Evolutionary conservation across 495 filamentous ascomycete genomes (phyloP).

Genomic region (Cercophora scortea): DNA sequence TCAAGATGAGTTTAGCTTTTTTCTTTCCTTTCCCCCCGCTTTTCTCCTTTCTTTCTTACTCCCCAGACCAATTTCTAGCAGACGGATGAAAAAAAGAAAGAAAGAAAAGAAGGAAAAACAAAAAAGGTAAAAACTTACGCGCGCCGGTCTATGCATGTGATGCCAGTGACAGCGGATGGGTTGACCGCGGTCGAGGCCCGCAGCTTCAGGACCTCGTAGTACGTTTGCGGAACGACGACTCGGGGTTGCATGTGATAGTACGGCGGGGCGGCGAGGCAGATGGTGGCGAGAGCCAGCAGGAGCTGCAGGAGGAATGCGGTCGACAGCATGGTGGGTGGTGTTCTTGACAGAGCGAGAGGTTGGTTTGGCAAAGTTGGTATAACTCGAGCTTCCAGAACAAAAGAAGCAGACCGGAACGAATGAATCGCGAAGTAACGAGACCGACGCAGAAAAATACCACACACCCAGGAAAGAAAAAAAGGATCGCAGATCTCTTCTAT

Average conservation of each 20-base stretch:
- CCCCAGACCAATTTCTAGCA: too few relatives aligned
- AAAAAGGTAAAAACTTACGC: slow-evolving; percentile 20
- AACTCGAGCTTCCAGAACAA: not conserved
- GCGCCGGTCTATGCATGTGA: slow-evolving; percentile 26
- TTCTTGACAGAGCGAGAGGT: not conserved
- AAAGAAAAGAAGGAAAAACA: too few relatives aligned
- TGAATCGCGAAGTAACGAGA: not conserved
- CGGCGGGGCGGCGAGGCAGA: slow-evolving; percentile 10
- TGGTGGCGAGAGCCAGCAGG: slow-evolving; percentile 4
- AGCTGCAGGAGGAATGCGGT: slow-evolving; percentile 11
- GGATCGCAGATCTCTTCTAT: not conserved
- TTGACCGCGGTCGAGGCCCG: slow-evolving; percentile 25
- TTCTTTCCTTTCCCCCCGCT: too few relatives aligned
- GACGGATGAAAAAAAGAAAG: too few relatives aligned
- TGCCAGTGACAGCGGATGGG: slow-evolving; percentile 24
- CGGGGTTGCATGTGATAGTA: slow-evolving; percentile 11
- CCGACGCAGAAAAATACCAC: not conserved
- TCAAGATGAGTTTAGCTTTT: not conserved
- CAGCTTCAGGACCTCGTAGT: slow-evolving; percentile 28
- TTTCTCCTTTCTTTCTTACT: too few relatives aligned
- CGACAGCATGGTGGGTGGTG: slow-evolving; percentile 2
- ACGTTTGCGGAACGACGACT: slow-evolving; percentile 20
- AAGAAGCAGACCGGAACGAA: not conserved
- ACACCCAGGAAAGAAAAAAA: not conserved
- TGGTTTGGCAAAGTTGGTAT: too few relatives aligned